Conservation (phyloP, 495 filamentous ascomycete species). For the Trypethelium eluteriae region DNA sequence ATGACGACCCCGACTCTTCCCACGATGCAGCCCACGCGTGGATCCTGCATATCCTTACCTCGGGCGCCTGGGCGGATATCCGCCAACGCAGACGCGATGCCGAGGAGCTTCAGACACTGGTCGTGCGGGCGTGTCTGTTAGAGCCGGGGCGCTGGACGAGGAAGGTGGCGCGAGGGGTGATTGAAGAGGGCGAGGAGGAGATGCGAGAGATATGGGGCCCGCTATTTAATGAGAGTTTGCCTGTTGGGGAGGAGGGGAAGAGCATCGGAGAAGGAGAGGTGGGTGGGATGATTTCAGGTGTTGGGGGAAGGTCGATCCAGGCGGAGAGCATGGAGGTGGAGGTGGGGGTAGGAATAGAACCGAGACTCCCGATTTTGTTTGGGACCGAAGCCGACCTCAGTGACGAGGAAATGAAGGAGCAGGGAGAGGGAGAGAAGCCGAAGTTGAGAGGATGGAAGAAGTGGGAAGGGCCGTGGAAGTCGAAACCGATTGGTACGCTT, state of each 20-base stretch:
- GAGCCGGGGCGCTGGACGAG: conserved; percentile 20
- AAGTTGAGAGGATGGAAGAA: neutral
- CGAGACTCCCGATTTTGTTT: too few species aligned
- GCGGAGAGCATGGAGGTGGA: too few species aligned
- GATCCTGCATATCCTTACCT: conserved; percentile 25
- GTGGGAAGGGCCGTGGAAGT: neutral
- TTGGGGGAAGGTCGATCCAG: neutral
- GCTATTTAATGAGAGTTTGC: conserved; percentile 18
- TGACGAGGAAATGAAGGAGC: neutral
- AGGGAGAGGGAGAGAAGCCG: neutral
- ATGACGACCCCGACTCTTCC: conserved; percentile 9
- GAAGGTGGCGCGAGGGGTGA: conserved; percentile 14
- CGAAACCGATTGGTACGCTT: neutral
- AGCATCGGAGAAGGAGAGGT: neutral
- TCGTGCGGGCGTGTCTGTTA: conserved; percentile 23
- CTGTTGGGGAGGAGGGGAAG: neutral
- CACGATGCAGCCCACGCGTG: conserved; percentile 28
- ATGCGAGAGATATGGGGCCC: conserved; percentile 18
- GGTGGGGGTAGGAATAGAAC: too few species aligned
- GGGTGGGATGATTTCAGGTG: neutral
- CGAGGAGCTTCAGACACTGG: neutral
- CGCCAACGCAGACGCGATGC: neutral
- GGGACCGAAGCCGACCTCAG: neutral
- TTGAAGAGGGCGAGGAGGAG: conserved; percentile 14
- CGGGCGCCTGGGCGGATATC: conserved; percentile 10